Evolutionary conservation across 2,329 filamentous ascomycete species (phyloP), one percentile per base, ranked within the genome.

Genomic region (Xylariales sp.): DNA sequence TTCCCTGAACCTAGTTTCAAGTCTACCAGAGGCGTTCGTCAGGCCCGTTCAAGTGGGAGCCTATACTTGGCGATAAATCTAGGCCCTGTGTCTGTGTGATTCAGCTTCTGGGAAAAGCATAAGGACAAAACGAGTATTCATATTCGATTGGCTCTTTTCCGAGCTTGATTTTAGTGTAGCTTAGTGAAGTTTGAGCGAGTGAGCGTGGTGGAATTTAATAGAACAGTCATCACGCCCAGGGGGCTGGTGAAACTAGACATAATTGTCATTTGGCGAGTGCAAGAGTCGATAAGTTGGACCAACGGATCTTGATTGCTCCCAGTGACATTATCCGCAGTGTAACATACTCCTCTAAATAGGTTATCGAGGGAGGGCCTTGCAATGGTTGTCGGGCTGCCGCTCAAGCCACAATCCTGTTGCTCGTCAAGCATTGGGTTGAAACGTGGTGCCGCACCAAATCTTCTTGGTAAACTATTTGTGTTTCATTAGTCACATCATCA

Each of bases 1-100:
- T 92, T 81, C 0, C 39, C 18, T 28, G 16, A 39, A 28, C 16
- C 50, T 12, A 4, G n/a, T 23, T 55, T 14, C 7, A 54, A 32
- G 28, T 46, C 12, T 39, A 12, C 28, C 3, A 16, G 28, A 28
- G n/a, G 6, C 28, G 41, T 54, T 23, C 39, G 8, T 46, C n/a
- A 46, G 41, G 45, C 28, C 18, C 28, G 6, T 54, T 36, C 12
- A 43, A 18, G 3, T 53, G 30, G n/a, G 14, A n/a, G 10, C 34
- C 9, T 32, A 34, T 32, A 46, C 28, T 28, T 36, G 10, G 28
- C 28, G 39, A 46, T 18, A 18, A 23, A 36, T 43, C 14, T 43
- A 2, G 23, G 8, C 28, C 14, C 28, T 3, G 8, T 5, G 14
- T 14, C 32, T 2, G 12, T 45, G 14, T 16, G 34, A 18, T 32